Base-by-base conservation (phyloP, 2,329 filamentous ascomycete species). In the Ceratocystis ficicola region DNA sequence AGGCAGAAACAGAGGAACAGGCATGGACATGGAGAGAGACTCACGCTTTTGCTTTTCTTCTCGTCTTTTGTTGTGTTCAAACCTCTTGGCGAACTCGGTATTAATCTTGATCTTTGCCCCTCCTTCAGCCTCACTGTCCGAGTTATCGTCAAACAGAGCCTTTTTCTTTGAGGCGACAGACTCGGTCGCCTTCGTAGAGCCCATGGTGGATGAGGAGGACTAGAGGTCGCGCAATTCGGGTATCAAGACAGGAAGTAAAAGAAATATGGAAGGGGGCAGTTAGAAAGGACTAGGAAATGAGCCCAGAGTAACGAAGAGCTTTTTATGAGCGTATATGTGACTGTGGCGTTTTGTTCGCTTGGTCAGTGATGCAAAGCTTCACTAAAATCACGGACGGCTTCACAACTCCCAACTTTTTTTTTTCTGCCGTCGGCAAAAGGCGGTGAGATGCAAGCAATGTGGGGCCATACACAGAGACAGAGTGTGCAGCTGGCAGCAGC, bases 61-160 rank as follows among this genome's bases (percentile, higher is more conserved):
- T 67, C 93, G 84, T 78, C 96, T 96, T 79, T 97, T 96, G 78
- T 99, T 99, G 77, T 97, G 83, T 75, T 99, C 94, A 71, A 96
- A 97, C 50, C 90, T 83, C 70, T 83, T 85, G 55, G 94, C 94
- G 75, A 87, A 99, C 64, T 95, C 90, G 74, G 91, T 81, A 75
- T 99, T 97, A 76, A 99, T 86, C 74, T 88, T 91, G 74, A 97
- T 82, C 36, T 75, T 74, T 75, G 66, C 75, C 60, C 77, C 77
- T 10, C 76, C 76, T 64, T 81, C 78, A 17, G 78, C 79, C 65
- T 80, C 79, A 71, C 77, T 68, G 7, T 52, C 64, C 15, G 66
- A 68, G n/a, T 80, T 61, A 68, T 84, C 82, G 69, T 85, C 82
- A 62, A 86, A 79, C 41, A 85, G 75, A 36, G 73, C 78, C 73